Conservation (phyloP, 2,329 filamentous ascomycete species). For the Graphilbum fragrans region DNA sequence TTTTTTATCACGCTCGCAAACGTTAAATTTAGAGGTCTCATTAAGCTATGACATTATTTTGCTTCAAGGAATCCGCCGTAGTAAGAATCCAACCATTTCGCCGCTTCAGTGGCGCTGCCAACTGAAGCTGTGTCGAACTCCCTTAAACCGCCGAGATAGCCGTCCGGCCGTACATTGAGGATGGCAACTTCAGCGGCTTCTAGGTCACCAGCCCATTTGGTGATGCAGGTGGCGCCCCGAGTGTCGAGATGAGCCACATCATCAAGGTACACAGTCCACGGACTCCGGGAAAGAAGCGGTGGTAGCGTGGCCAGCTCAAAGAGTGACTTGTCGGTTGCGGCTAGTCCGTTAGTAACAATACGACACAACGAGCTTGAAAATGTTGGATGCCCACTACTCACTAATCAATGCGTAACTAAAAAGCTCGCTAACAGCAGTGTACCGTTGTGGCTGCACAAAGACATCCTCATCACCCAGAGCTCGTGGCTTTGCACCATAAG, state of each 20-base stretch:
- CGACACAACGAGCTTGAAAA: slow-evolving; percentile 12
- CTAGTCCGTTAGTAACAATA: slow-evolving; percentile 16
- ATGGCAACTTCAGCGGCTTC: slow-evolving; percentile 45
- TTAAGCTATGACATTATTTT: neutral
- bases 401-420: slow-evolving; percentile 60
- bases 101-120: slow-evolving; percentile 35
- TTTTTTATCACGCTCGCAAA: neutral
- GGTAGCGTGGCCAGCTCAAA: slow-evolving; percentile 57
- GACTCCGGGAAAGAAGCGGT: slow-evolving; percentile 44
- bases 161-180: slow-evolving; percentile 58
- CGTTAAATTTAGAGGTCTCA: no score
- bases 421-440: slow-evolving; percentile 53
- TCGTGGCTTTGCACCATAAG: slow-evolving; percentile 47
- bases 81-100: slow-evolving; percentile 40
- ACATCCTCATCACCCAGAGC: slow-evolving; percentile 46
- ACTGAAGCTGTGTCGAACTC: slow-evolving; percentile 36
- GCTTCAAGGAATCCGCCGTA: slow-evolving; percentile 35
- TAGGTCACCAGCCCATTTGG: slow-evolving; percentile 56
- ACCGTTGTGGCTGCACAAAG: slow-evolving; percentile 56
- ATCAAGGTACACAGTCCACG: slow-evolving; percentile 64
- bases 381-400: slow-evolving; percentile 22
- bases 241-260: slow-evolving; percentile 44
- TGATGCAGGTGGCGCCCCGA: slow-evolving; percentile 39
- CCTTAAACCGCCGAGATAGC: slow-evolving; percentile 54
- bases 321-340: slow-evolving; percentile 45